Conservation (phyloP, 2,329 filamentous ascomycete genomes). For the Talaromyces sp. region DNA sequence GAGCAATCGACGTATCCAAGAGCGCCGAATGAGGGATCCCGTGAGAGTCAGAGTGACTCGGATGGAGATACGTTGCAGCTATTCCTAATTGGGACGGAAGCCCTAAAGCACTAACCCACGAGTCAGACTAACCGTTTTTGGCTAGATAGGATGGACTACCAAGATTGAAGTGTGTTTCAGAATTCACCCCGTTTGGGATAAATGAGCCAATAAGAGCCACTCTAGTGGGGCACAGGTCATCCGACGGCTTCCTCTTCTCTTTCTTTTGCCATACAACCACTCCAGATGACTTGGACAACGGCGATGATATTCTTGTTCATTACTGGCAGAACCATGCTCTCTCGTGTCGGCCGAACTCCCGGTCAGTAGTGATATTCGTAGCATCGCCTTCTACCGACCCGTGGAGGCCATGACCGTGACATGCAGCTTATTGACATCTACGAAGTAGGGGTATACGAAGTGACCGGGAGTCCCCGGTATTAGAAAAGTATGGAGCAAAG, state of each 20-base stretch:
- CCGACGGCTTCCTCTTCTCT: neutral
- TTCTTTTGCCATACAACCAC: neutral
- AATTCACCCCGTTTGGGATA: neutral
- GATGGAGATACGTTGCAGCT: neutral
- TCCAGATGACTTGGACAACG: neutral
- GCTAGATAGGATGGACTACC: neutral
- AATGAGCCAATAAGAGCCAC: neutral
- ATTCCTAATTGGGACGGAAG: neutral
- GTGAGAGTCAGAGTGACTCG: neutral
- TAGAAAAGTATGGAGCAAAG: neutral
- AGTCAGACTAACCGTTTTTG: neutral
- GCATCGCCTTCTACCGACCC: neutral
- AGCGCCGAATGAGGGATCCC: neutral
- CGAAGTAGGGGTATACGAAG: neutral
- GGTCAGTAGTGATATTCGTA: neutral
- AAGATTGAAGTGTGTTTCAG: conserved; percentile 4
- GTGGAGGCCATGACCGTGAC: neutral
- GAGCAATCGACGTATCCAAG: neutral
- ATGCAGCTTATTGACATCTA: neutral
- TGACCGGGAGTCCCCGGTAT: neutral
- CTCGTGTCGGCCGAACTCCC: neutral
- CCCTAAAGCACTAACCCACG: conserved; percentile 1
- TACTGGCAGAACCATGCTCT: neutral
- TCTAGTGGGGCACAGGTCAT: neutral
- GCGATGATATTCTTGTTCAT: neutral